phyloP scores from a whole-genome alignment of 257 asterid species.

The Cordia subcordata region DNA sequence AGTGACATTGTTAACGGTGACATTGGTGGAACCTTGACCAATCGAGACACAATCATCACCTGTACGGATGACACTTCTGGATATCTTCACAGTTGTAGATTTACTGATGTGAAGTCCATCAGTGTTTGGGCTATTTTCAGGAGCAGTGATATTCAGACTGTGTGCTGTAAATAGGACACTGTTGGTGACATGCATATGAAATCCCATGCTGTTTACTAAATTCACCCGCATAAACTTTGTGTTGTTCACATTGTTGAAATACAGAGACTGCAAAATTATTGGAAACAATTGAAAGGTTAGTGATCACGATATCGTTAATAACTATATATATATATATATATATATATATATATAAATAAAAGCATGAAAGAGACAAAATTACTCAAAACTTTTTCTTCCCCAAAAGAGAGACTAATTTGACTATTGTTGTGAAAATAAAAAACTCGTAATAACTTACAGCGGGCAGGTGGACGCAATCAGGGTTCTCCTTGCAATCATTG shows the following conservation, averaged over 20 bases:
- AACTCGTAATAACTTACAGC: conserved; percentile 52
- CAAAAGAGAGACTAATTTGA: neutral
- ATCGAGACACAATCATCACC: conserved; percentile 67
- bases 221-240: conserved; percentile 41
- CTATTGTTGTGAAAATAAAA: no score
- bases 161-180: conserved; percentile 32
- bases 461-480: conserved; percentile 39
- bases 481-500: conserved; percentile 47
- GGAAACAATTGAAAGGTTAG: neutral
- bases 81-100: conserved; percentile 32
- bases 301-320: neutral
- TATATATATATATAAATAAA: no score
- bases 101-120: conserved; percentile 60
- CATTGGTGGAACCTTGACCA: conserved; percentile 52
- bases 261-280: conserved; percentile 36
- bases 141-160: conserved; percentile 31
- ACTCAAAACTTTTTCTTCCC: no score
- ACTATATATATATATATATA: no score
- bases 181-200: conserved; percentile 56
- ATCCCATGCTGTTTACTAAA: conserved; percentile 58
- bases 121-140: conserved; percentile 50
- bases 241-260: conserved; percentile 32
- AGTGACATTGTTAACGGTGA: conserved; percentile 38
- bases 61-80: conserved; percentile 35
- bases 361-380: no score